Percentiles rank a stretch among this genome's conserved stretches.
Conservation (phyloP, 148 eudicot genomes). For the Fallopia convolvulus region DNA sequence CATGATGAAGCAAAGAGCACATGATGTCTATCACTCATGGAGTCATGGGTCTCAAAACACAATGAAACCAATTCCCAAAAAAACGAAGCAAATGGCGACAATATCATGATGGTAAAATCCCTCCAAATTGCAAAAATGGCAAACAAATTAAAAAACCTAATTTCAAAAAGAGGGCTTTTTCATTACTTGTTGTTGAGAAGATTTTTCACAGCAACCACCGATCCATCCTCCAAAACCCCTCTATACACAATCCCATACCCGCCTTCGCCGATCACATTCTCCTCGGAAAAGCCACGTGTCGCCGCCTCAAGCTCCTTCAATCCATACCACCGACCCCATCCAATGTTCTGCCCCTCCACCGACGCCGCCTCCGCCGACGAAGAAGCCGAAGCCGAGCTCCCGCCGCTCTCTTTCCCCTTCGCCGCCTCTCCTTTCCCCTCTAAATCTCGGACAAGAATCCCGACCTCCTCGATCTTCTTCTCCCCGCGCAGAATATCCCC, state of each 20-base stretch:
- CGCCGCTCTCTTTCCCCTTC: conserved; percentile 24
- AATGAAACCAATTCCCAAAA: background rate
- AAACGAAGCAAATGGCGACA: background rate
- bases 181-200: conserved; percentile 69
- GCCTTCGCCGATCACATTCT: conserved; percentile 84
- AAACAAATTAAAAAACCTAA: background rate
- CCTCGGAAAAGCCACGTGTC: conserved; percentile 53
- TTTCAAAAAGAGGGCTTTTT: background rate
- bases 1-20: background rate
- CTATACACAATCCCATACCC: conserved; percentile 82
- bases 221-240: conserved; percentile 74
- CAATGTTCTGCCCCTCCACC: conserved; percentile 40
- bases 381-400: conserved; percentile 27
- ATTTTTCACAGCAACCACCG: conserved; percentile 78
- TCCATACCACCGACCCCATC: conserved; percentile 91
- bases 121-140: background rate
- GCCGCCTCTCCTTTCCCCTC: conserved; percentile 6
- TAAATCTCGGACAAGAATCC: conserved; percentile 21
- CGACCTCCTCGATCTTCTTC: conserved; percentile 24
- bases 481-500: conserved; percentile 29
- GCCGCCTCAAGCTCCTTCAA: conserved; percentile 69
- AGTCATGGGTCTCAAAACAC: background rate
- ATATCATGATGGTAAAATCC: background rate
- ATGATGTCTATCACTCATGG: background rate
- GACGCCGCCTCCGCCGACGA: conserved; percentile 16